Evolutionary conservation across 768 basidiomycete species (phyloP).

Genomic region (Dictyophora rubrovolvata): DNA sequence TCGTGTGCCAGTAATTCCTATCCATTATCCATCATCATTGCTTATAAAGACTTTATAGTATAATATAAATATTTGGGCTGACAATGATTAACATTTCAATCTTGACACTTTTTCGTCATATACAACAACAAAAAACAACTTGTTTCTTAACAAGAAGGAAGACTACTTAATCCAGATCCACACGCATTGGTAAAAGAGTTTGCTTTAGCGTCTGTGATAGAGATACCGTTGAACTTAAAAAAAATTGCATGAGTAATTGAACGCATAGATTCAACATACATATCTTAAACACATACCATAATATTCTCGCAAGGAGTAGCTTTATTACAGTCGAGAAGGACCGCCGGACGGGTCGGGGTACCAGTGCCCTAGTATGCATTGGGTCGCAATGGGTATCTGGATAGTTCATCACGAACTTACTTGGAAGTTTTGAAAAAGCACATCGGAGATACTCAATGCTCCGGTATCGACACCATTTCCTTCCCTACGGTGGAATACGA

Average conservation of each 20-base stretch:
- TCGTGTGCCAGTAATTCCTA: too few relatives aligned
- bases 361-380: constrained; percentile 13
- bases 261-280: too few relatives aligned
- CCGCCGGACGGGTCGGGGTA: constrained; percentile 16
- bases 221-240: constrained; percentile 10
- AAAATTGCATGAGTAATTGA: not conserved
- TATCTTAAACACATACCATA: not conserved
- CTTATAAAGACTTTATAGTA: too few relatives aligned
- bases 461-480: constrained; percentile 8
- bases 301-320: constrained; percentile 16
- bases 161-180: constrained; percentile 13
- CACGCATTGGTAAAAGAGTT: constrained; percentile 16
- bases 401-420: not conserved
- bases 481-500: not conserved
- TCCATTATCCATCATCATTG: too few relatives aligned
- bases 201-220: constrained; percentile 10
- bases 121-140: too few relatives aligned
- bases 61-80: too few relatives aligned
- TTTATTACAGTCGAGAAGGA: constrained; percentile 17
- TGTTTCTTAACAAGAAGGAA: constrained; percentile 11
- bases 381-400: not conserved
- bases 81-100: too few relatives aligned
- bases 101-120: too few relatives aligned
- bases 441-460: constrained; percentile 8
- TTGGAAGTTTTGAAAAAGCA: not conserved